Evolutionary conservation across 495 filamentous ascomycete genomes (phyloP), one percentile per base, ranked within the genome.

Genomic region (Tuber aestivum): DNA sequence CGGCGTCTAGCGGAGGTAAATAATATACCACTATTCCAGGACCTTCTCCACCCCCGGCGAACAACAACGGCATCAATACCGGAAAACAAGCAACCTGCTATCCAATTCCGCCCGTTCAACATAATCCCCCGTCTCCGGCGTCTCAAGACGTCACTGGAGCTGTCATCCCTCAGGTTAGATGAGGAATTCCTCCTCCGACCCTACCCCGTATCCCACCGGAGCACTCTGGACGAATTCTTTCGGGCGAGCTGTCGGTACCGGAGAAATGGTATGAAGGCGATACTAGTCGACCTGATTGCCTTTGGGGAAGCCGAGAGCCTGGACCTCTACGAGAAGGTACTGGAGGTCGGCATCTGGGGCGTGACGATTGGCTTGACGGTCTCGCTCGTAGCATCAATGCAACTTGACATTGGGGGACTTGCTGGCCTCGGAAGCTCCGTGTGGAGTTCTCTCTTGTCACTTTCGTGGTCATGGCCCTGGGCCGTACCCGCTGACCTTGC

Each of bases 291-390:
- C 72, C 76, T 72, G 12, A 74, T 82, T 18, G 80, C 79, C 23
- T 82, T 81, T 69, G 80, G 80, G 27, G 80, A 82, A 70, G 74
- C 80, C 16, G 79, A 80, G 42, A 82, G 79, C 27, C 69, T 82
- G 70, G 80, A 82, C 37, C 48, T 82, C 42, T 81, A 76, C 44
- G 76, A 78, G 71, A 77, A 78, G 56, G 41, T 72, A 23, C 41
- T 81, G 48, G 74, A 71, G 8, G 7, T 74, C 27, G n/a, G 72
- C 44, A 70, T 79, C 40, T 77, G 72, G 16, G 72, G 72, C 16
- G 77, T 76, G 27, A 72, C 75, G 32, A 72, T 81, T n/a, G 44
- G 69, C 14, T 42, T 79, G 72, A 75, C 76, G 12, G 41, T 65
- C 56, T 65, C 56, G 56, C 56, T 65, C 14, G 27, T n/a, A 32